A percentile compares a stretch with the other conserved stretches of the same genome.
phyloP scores from a whole-genome alignment of 2,329 filamentous ascomycete genomes.

The Periglandula ipomoeae region DNA sequence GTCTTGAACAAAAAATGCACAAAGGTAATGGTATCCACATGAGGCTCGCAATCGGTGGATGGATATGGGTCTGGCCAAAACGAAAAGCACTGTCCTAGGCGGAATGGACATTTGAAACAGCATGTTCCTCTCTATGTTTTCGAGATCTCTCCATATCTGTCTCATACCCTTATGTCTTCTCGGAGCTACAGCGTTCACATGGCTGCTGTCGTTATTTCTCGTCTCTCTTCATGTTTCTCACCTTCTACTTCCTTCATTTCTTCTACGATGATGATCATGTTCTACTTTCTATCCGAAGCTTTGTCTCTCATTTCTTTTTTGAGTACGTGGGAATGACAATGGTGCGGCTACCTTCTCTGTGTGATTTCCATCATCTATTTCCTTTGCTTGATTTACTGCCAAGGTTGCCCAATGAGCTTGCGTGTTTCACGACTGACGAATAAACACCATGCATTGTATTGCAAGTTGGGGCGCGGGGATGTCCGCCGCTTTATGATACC shows the following conservation, averaged over 20 bases:
- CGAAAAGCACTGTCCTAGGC: conserved; percentile 5
- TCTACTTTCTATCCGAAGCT: conserved; percentile 1
- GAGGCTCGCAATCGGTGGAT: conserved; percentile 5
- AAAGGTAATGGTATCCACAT: conserved; percentile 3
- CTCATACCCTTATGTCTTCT: conserved; percentile 13
- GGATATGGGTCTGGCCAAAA: conserved; percentile 2
- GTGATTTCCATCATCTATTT: conserved; percentile 3
- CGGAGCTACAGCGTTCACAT: conserved; percentile 11
- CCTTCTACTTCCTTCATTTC: conserved; percentile 4
- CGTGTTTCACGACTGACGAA: conserved; percentile 5
- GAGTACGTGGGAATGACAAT: conserved; percentile 4
- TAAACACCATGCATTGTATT: conserved; percentile 1
- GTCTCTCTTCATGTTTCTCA: conserved; percentile 1
- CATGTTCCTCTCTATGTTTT: conserved; percentile 11
- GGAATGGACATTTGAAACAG: conserved; percentile 10
- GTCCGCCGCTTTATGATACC: neutral
- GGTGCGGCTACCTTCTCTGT: neutral
- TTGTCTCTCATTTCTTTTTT: conserved; percentile 4
- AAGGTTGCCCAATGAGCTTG: conserved; percentile 6
- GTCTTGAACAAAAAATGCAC: conserved; percentile 33
- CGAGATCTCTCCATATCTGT: conserved; percentile 12
- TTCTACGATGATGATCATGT: conserved; percentile 5
- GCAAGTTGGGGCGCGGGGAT: neutral
- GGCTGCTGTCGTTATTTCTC: conserved; percentile 10
- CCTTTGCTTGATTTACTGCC: conserved; percentile 2